Percentiles rank a stretch among this genome's conserved stretches.
Conservation (phyloP, 2,329 filamentous ascomycete species). For the Fusarium acutatum region DNA sequence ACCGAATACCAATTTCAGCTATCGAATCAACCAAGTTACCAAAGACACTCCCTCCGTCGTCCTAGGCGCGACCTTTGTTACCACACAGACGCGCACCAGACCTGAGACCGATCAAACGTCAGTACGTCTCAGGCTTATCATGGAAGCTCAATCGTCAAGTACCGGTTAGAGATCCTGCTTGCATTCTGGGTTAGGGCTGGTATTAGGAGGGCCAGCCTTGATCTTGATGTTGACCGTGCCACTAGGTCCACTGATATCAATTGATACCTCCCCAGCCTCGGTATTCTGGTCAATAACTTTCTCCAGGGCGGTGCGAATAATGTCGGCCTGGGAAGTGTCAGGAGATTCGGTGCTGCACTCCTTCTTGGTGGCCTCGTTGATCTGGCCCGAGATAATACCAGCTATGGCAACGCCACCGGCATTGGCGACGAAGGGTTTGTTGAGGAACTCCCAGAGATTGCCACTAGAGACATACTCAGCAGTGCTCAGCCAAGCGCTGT, state of each 20-base stretch:
- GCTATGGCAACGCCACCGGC: not conserved
- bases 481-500: not conserved
- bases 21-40: not conserved
- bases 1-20: fast-evolving
- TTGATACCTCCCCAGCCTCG: not conserved
- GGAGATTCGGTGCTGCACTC: not conserved
- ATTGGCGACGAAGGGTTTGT: not conserved
- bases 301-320: not conserved
- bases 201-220: not conserved
- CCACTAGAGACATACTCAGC: not conserved
- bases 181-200: not conserved
- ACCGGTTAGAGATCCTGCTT: not conserved
- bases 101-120: fast-evolving
- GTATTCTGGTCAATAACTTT: not conserved
- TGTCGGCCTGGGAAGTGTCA: not conserved
- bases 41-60: not conserved
- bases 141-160: fast-evolving
- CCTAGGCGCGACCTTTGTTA: not conserved
- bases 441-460: not conserved
- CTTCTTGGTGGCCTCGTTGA: not conserved
- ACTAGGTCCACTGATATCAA: not conserved
- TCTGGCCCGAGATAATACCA: not conserved
- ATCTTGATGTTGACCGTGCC: not conserved
- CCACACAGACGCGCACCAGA: not conserved
- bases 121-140: not conserved